Evolutionary conservation across 164 flowering plant species (phyloP), one percentile per base, ranked within the genome.

Genomic region (Sedum album): DNA sequence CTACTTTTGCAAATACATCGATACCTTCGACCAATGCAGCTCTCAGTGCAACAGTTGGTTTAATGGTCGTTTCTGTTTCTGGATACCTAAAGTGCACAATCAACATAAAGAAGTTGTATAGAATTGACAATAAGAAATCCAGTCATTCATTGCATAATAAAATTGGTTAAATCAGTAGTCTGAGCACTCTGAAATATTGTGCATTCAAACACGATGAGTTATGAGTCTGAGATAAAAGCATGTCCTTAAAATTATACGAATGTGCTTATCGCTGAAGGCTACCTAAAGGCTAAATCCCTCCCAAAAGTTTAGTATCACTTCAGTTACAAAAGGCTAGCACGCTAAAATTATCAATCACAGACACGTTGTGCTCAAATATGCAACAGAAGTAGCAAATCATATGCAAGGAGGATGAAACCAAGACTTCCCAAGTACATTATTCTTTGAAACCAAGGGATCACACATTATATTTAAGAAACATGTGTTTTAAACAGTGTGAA

Each of bases 11-110:
- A 83, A 84, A 92, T 42, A 84, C 90, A 39, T 94, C 98, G 62
- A 88, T 69, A 23, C 93, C 94, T 60, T 96, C 98, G 2, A 92
- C 96, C 4, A 90, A 80, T 0, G 85, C 39, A 21, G 93, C 96
- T 76, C 97, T 86, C 73, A 91, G 73, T 21, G 93, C 97, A 68
- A 91, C 96, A 41, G 93, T 84, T 64, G 96, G 96, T 68, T 89
- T 91, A 65, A 91, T 65, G 4, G 78, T 79, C 97, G 89, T 91
- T 73, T 49, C 68, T 68, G 53, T 31, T 60, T 4, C 38, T 28
- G 46, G 38, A 74, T 76, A 72, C 76, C 75, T 66, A 26, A 31
- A 2, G 31, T 42, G 3, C 8, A 35, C 17, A 35, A 18, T 55
- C 0, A 1, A 2, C 57, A 21, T 14, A 51, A 6, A 3, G 46